A percentile compares a stretch with the other conserved stretches of the same genome.
phyloP scores from a whole-genome alignment of 768 basidiomycete genomes.

The Butyriboletus loyo region DNA sequence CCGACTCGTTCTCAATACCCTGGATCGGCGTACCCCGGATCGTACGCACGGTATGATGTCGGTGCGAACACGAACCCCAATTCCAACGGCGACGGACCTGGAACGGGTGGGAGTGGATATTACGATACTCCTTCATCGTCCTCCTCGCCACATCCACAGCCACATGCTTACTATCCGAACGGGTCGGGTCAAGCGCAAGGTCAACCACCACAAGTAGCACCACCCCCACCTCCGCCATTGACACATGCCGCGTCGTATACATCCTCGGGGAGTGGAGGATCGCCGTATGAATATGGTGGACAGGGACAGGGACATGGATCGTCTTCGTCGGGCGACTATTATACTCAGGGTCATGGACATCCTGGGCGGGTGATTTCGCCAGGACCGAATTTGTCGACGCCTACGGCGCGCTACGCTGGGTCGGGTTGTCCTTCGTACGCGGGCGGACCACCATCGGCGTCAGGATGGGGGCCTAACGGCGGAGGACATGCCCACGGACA shows the following conservation, averaged over 20 bases:
- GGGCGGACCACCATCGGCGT: neutral
- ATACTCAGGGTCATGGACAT: conserved; percentile 18
- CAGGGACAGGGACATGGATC: conserved; percentile 20
- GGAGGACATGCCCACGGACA: conserved; percentile 15
- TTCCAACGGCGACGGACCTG: conserved; percentile 6
- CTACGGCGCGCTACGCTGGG: conserved; percentile 15
- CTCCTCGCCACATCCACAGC: conserved; percentile 20
- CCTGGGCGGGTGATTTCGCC: conserved; percentile 19
- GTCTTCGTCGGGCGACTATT: conserved; percentile 24
- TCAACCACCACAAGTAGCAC: conserved; percentile 18
- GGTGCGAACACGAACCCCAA: conserved; percentile 23
- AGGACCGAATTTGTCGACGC: conserved; percentile 12
- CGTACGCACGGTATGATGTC: conserved; percentile 30
- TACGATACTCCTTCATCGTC: conserved; percentile 26
- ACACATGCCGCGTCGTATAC: conserved; percentile 22
- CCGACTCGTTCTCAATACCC: conserved; percentile 27
- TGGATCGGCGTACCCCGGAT: conserved; percentile 21
- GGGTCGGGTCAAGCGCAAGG: conserved; percentile 15
- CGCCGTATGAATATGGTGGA: conserved; percentile 22
- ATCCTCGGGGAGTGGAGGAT: conserved; percentile 23
- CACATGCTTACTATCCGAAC: conserved; percentile 20
- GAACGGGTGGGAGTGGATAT: conserved; percentile 15
- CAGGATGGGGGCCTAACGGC: conserved; percentile 20
- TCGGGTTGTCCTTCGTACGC: conserved; percentile 6
- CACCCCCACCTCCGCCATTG: conserved; percentile 17